Conservation (phyloP, 139 green algal genomes). For the Chlorella sp. region DNA sequence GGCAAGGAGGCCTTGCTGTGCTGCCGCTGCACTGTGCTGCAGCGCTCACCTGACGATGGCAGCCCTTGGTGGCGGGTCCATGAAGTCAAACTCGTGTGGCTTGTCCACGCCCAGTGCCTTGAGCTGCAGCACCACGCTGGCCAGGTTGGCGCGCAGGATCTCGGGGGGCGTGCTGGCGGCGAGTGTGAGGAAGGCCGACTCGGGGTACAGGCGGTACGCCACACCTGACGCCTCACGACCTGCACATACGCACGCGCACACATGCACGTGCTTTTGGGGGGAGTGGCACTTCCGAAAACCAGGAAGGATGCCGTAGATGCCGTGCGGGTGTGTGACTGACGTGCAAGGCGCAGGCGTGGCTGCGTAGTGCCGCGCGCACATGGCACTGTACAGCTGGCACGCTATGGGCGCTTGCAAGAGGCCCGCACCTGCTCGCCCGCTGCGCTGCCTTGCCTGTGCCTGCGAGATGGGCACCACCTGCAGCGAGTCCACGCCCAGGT, state of each 20-base stretch:
- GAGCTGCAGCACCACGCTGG: conserved; percentile 66
- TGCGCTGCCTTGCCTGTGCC: conserved; percentile 79
- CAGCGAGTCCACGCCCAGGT: conserved; percentile 71
- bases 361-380: too few species aligned
- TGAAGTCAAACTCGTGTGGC: conserved; percentile 69
- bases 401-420: too few species aligned
- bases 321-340: too few species aligned
- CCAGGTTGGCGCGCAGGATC: conserved; percentile 77
- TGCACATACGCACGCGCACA: conserved; percentile 13
- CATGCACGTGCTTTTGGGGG: neutral
- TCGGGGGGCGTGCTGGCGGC: conserved; percentile 66
- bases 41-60: conserved; percentile 37
- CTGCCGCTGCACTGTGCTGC: neutral
- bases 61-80: conserved; percentile 49
- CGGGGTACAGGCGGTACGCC: conserved; percentile 88
- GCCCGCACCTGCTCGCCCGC: conserved; percentile 62
- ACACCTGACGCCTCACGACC: conserved; percentile 80
- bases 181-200: conserved; percentile 62
- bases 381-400: too few species aligned
- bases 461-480: conserved; percentile 68
- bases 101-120: conserved; percentile 29
- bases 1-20: neutral
- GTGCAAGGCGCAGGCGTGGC: too few species aligned
- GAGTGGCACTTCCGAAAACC: neutral
- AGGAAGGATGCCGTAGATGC: too few species aligned